phyloP scores from a whole-genome alignment of 2,329 filamentous ascomycete genomes.

The Phialophora chinensis region DNA sequence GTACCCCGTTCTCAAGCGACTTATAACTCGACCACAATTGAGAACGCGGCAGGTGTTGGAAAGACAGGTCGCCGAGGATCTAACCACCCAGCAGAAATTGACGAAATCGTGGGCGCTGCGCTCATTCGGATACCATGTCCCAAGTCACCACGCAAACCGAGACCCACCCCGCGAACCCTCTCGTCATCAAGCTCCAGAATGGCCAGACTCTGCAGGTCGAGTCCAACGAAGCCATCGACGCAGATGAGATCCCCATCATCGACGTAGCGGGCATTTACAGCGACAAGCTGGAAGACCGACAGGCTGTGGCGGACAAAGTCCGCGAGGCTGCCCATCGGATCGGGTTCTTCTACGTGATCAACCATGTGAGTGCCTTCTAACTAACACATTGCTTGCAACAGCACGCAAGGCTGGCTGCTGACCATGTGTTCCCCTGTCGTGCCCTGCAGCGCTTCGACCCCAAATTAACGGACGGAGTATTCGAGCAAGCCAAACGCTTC shows the following conservation, averaged over 20 bases:
- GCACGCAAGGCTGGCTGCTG: not conserved
- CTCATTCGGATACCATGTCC: conserved; percentile 4
- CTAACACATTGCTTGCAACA: not conserved
- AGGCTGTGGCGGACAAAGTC: conserved; percentile 50
- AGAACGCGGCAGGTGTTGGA: not conserved
- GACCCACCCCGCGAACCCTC: conserved; percentile 1
- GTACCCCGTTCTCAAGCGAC: not conserved
- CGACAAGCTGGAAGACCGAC: conserved; percentile 44
- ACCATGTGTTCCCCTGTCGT: conserved; percentile 44
- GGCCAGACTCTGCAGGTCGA: conserved; percentile 27
- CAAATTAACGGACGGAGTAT: conserved; percentile 41
- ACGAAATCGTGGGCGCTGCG: not conserved
- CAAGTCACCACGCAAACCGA: conserved; percentile 13
- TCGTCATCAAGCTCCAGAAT: conserved; percentile 28
- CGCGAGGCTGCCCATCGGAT: conserved; percentile 48
- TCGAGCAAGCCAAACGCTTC: conserved; percentile 50
- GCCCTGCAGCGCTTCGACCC: conserved; percentile 29
- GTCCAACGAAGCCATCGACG: conserved; percentile 27
- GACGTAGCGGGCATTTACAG: conserved; percentile 53
- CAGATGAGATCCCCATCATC: conserved; percentile 50
- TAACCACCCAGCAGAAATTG: not conserved
- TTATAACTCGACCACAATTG: not conserved
- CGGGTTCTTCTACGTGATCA: conserved; percentile 50
- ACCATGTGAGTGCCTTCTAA: conserved; percentile 28
- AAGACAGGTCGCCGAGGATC: not conserved